These are phyloP conservation scores for Eucalyptus leucophloia DNA, from an alignment of 345 rosid genomes.

Conservation along the genomic window DNA sequence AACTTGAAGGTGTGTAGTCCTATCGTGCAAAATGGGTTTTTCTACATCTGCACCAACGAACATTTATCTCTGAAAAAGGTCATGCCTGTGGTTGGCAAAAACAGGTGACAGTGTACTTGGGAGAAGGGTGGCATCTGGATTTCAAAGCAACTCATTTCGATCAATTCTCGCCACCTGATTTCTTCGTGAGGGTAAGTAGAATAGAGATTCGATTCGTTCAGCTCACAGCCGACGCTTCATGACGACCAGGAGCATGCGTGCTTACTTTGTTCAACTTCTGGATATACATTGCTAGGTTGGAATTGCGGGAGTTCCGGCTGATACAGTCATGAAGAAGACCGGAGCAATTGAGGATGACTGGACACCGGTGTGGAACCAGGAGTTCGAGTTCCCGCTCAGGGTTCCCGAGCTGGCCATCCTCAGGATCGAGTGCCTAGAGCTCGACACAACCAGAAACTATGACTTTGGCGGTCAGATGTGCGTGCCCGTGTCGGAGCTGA, in stretches of 20 bases:
- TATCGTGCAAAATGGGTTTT: conserved; percentile 1
- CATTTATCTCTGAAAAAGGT: not conserved
- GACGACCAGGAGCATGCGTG: not conserved
- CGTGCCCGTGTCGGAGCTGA: conserved; percentile 20
- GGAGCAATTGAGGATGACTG: conserved; percentile 17
- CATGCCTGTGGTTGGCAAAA: not conserved
- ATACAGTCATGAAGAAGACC: conserved; percentile 3
- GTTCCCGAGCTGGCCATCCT: conserved; percentile 50
- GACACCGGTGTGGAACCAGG: conserved; percentile 36
- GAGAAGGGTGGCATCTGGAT: conserved; percentile 81
- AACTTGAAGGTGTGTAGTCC: conserved; percentile 14
- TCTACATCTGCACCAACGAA: not conserved
- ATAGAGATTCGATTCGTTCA: not conserved
- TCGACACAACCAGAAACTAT: conserved; percentile 12
- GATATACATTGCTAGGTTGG: conserved; percentile 24
- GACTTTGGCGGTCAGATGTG: conserved; percentile 52
- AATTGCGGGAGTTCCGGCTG: conserved; percentile 38
- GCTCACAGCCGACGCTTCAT: not conserved
- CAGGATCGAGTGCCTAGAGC: conserved; percentile 30
- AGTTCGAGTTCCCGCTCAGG: conserved; percentile 21
- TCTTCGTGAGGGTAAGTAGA: conserved; percentile 47
- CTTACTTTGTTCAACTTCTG: not conserved
- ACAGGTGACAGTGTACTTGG: conserved; percentile 54
- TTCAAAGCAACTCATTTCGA: conserved; percentile 54
- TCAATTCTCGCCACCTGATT: conserved; percentile 79